Evolutionary conservation across 2,329 filamentous ascomycete genomes (phyloP).

Genomic region (Penicillium paneum): DNA sequence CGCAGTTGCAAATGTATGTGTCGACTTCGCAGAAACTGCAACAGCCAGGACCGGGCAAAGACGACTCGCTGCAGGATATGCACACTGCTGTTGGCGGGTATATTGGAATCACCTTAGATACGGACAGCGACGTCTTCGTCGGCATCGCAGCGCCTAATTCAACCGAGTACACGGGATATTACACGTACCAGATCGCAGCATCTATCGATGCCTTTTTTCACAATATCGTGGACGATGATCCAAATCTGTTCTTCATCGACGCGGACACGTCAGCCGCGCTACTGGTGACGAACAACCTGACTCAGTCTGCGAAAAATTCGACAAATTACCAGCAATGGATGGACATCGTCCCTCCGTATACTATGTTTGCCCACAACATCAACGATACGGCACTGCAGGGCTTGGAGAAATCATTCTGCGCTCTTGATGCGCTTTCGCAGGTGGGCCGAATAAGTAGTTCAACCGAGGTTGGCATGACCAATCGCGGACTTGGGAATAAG

Average conservation of each 20-base stretch:
- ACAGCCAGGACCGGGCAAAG: slow-evolving; percentile 61
- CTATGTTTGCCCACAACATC: slow-evolving; percentile 69
- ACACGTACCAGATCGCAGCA: slow-evolving; percentile 76
- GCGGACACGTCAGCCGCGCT: slow-evolving; percentile 77
- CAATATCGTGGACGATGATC: slow-evolving; percentile 48
- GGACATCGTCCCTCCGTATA: slow-evolving; percentile 64
- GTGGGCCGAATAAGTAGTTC: slow-evolving; percentile 61
- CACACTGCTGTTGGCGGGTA: slow-evolving; percentile 65
- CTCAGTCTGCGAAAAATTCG: slow-evolving; percentile 46
- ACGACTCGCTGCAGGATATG: slow-evolving; percentile 41
- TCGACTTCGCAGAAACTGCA: slow-evolving; percentile 64
- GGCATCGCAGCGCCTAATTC: slow-evolving; percentile 69
- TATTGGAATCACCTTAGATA: slow-evolving; percentile 60
- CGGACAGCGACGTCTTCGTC: slow-evolving; percentile 69
- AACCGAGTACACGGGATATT: slow-evolving; percentile 62
- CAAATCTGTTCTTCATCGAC: slow-evolving; percentile 74
- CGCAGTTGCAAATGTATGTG: slow-evolving; percentile 75
- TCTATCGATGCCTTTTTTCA: slow-evolving; percentile 80
- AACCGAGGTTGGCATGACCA: slow-evolving; percentile 64
- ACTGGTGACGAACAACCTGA: slow-evolving; percentile 70
- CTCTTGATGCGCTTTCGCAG: slow-evolving; percentile 64
- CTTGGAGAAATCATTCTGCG: slow-evolving; percentile 77
- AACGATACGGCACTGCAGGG: slow-evolving; percentile 62
- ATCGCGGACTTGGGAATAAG: slow-evolving; percentile 60
- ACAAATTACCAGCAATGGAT: slow-evolving; percentile 55